Base-by-base conservation (phyloP, 192 early-diverging fungal genomes). In the Dissophora globulifera region DNA sequence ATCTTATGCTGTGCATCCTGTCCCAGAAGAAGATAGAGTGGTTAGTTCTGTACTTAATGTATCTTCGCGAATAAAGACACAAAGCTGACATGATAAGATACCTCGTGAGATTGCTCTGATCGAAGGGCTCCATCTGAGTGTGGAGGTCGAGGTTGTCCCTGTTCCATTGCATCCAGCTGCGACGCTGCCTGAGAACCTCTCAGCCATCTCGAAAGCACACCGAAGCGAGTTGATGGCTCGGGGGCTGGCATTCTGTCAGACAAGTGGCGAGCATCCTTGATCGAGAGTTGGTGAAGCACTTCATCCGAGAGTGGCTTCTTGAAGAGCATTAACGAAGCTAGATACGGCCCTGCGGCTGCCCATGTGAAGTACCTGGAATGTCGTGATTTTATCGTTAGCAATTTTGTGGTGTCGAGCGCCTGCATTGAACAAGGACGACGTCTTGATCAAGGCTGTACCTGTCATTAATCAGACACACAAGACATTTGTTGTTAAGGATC, bases 361-460 rank as follows among this genome's bases (percentile, higher is more conserved):
- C 91, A 86, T 63, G 82, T 82, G 57, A 85, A 88, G 61, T 92
- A 93, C 32, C 81, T 80, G 57, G 11, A 22, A 40, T 13, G 13
- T 38, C 35, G n/a, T n/a, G n/a, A n/a, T n/a, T n/a, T n/a, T n/a
- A n/a, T n/a, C n/a, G n/a, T n/a, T n/a, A n/a, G n/a, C n/a, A n/a
- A n/a, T n/a, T n/a, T n/a, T n/a, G n/a, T n/a, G n/a, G n/a, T n/a
- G n/a, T n/a, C n/a, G n/a, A n/a, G n/a, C n/a, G n/a, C n/a, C n/a
- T n/a, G n/a, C n/a, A n/a, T n/a, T n/a, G n/a, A n/a, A n/a, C n/a
- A n/a, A n/a, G n/a, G n/a, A n/a, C n/a, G n/a, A n/a, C n/a, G n/a
- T n/a, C n/a, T n/a, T n/a, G n/a, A n/a, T n/a, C n/a, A n/a, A n/a
- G n/a, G n/a, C n/a, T n/a, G n/a, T 60, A 69, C 67, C 67, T 60